Conservation (phyloP, 495 filamentous ascomycete genomes). For the Recurvomyces mirabilis region DNA sequence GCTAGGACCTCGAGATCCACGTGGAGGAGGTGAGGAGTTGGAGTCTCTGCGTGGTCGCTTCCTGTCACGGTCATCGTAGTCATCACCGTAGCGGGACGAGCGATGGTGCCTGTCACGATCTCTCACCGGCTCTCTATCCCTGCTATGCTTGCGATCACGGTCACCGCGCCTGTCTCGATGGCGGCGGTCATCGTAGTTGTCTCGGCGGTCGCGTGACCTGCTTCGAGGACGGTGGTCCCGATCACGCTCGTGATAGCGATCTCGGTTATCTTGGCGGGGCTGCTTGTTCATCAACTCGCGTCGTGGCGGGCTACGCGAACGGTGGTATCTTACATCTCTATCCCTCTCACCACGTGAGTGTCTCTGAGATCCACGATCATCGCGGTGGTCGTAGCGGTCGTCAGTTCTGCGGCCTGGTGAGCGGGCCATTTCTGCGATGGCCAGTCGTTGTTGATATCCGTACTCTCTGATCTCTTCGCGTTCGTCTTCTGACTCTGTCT, state of each 20-base stretch:
- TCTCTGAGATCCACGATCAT: slow-evolving; percentile 14
- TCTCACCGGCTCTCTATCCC: slow-evolving; percentile 21
- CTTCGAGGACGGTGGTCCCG: background rate
- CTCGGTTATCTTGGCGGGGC: too few species aligned
- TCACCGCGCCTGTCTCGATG: slow-evolving; percentile 9
- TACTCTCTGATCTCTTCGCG: background rate
- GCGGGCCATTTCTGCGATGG: slow-evolving; percentile 20
- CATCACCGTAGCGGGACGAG: slow-evolving; percentile 10
- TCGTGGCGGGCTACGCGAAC: too few species aligned
- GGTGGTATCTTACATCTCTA: slow-evolving; percentile 12
- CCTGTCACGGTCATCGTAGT: slow-evolving; percentile 18
- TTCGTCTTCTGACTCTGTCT: background rate
- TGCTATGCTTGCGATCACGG: slow-evolving; percentile 13
- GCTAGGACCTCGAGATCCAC: slow-evolving; percentile 5
- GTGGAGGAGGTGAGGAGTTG: background rate
- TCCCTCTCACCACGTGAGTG: slow-evolving; percentile 5
- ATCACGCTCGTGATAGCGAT: slow-evolving; percentile 12
- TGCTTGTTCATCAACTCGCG: too few species aligned
- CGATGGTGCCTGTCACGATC: slow-evolving; percentile 8
- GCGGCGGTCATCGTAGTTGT: background rate
- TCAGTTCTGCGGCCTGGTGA: slow-evolving; percentile 20
- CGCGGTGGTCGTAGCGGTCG: slow-evolving; percentile 8
- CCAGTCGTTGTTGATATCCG: background rate
- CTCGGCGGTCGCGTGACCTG: slow-evolving; percentile 2
- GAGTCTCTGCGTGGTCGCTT: slow-evolving; percentile 13